Evolutionary conservation across 306 rosid species (phyloP).

Genomic region (Vicia faba): DNA sequence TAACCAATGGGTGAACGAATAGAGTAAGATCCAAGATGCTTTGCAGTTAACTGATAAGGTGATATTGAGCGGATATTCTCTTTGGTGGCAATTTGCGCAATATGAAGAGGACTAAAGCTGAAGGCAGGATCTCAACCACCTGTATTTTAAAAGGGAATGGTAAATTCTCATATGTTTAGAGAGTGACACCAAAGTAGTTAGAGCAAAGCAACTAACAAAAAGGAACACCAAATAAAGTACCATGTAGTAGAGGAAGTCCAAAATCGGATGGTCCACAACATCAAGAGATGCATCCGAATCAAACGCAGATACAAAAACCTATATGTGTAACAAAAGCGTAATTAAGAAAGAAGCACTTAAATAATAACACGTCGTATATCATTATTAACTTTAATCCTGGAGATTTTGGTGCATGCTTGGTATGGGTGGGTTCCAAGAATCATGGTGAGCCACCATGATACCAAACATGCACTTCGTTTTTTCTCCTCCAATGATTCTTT

Average conservation of each 20-base stretch:
- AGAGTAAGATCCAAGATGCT: constrained; percentile 40
- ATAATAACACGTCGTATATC: too few species aligned
- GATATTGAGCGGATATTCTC: constrained; percentile 90
- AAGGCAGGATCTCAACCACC: constrained; percentile 94
- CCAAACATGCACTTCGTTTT: too few species aligned
- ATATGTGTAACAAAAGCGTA: constrained; percentile 36
- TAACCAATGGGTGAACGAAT: constrained; percentile 30
- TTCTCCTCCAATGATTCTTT: too few species aligned
- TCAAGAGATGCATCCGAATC: constrained; percentile 82
- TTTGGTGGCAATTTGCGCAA: constrained; percentile 91
- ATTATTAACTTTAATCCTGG: too few species aligned
- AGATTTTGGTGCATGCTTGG: too few species aligned
- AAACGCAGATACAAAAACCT: constrained; percentile 77
- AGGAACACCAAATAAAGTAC: constrained; percentile 47
- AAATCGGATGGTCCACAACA: constrained; percentile 57
- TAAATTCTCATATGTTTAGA: constrained; percentile 22
- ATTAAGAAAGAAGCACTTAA: constrained; percentile 29
- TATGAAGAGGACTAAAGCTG: constrained; percentile 88
- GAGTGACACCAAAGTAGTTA: background rate
- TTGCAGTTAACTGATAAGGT: constrained; percentile 66
- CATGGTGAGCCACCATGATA: too few species aligned
- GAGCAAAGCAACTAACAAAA: background rate
- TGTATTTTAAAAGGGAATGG: constrained; percentile 40
- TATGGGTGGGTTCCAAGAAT: too few species aligned
- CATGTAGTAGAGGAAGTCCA: constrained; percentile 78